phyloP scores from a whole-genome alignment of 148 eudicot species.

The Euryodendron excelsum region DNA sequence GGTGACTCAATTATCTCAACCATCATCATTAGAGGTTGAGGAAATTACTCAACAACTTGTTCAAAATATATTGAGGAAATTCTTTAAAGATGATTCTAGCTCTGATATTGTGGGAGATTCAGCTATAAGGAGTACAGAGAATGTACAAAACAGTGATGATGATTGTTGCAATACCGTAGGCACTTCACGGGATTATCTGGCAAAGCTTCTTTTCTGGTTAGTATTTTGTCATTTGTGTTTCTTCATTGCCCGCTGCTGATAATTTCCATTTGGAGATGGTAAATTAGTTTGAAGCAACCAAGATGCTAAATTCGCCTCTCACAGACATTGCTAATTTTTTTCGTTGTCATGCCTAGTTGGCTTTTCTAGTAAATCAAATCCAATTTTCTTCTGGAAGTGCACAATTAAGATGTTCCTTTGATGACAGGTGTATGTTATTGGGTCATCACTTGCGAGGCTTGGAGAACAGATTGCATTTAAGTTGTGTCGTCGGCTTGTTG shows the following conservation, averaged over 20 bases:
- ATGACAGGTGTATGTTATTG: constrained; percentile 84
- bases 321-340: no score
- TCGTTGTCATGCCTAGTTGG: no score
- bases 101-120: constrained; percentile 33
- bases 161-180: constrained; percentile 42
- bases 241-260: no score
- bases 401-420: constrained; percentile 8
- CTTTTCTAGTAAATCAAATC: no score
- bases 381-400: neutral
- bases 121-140: constrained; percentile 32
- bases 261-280: no score
- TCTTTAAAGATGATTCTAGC: constrained; percentile 50
- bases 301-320: no score
- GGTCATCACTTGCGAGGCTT: constrained; percentile 91
- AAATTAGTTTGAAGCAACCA: no score
- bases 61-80: constrained; percentile 45
- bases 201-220: constrained; percentile 87
- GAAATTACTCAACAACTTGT: constrained; percentile 70
- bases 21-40: constrained; percentile 78
- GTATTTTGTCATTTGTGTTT: constrained; percentile 14
- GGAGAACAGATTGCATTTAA: constrained; percentile 85
- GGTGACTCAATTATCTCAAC: constrained; percentile 77
- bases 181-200: constrained; percentile 79
- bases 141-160: constrained; percentile 29
- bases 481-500: constrained; percentile 82